Evolutionary conservation across 495 filamentous ascomycete species (phyloP), one percentile per base, ranked within the genome.

Genomic region (Penicillium bovifimosum): DNA sequence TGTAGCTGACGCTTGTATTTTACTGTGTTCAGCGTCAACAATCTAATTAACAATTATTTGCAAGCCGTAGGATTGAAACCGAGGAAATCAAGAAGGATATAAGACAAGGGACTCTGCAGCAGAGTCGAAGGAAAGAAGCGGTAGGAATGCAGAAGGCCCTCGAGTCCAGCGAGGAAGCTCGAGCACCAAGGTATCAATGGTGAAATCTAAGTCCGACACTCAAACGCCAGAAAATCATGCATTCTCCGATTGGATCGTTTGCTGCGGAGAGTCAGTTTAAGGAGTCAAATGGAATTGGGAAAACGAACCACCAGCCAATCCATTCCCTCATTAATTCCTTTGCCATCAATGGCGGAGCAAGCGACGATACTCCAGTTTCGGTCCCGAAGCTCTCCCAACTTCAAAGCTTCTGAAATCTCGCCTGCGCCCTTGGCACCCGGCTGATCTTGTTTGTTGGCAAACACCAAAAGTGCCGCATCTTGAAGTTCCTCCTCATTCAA

Each of bases 401-500:
- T 85, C 68, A 98, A 72, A 17, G 90, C 93, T 70, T 96, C 91
- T 41, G 86, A 92, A 59, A 98, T 97, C 63, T 97, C 95, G 8
- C 90, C 93, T 3, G 95, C 93, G 0, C 93, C 95, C 70, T 96
- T 95, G 27, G 93, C 91, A 17, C 93, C 95, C 3, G 93, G 93
- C 63, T 97, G 93, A 72, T 98, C 93, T 64, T 98, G 95, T 74
- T 98, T 98, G 73, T 98, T 98, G 50, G 93, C 93, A 71, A 98
- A 98, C 4, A 98, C 95, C 20, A 98, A 74, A 33, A 98, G 70
- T 18, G 90, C 86, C 9, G 95, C 92, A 58, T 97, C 95, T 52
- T 86, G 86, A 27, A 98, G 79, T 66, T 98, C 93, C 32, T 97
- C 95, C 69, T 98, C 93, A 65, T 91, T 91, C 49, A 98, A 70